A percentile compares a stretch with the other conserved stretches of the same genome.
Evolutionary conservation across 2,329 filamentous ascomycete species (phyloP).

Genomic region (Fusarium oligoseptatum): DNA sequence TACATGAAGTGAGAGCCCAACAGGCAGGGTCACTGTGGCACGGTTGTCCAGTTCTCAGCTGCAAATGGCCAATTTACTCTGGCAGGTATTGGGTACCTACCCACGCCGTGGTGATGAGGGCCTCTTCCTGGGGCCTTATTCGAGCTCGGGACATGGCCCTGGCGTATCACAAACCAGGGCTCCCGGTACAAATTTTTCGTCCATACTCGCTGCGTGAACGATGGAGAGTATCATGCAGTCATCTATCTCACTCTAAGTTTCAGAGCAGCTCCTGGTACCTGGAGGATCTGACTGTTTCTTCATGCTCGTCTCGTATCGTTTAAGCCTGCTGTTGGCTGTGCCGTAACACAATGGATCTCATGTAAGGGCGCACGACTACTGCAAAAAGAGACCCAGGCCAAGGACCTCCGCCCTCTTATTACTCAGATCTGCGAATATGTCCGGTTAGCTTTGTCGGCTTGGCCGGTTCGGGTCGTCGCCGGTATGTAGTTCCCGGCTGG

Average conservation of each 20-base stretch:
- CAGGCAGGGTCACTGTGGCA: constrained; percentile 4
- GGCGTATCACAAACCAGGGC: constrained; percentile 32
- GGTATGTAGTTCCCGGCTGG: constrained; percentile 20
- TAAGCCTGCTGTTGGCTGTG: constrained; percentile 5
- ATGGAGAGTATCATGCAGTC: neutral
- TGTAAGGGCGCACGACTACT: constrained; percentile 18
- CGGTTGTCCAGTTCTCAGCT: constrained; percentile 3
- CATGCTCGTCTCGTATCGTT: constrained; percentile 4
- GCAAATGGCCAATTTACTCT: constrained; percentile 6
- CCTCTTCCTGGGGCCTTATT: constrained; percentile 25
- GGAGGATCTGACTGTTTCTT: neutral
- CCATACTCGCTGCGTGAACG: neutral
- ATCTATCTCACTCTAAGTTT: neutral
- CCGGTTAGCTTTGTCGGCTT: constrained; percentile 29
- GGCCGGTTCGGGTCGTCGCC: constrained; percentile 30
- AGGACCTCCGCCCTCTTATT: constrained; percentile 18
- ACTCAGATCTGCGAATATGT: constrained; percentile 23
- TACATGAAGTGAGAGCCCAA: constrained; percentile 9
- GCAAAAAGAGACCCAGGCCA: constrained; percentile 16
- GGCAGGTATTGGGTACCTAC: constrained; percentile 26
- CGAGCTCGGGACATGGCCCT: constrained; percentile 9
- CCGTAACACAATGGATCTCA: constrained; percentile 1
- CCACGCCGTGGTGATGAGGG: constrained; percentile 19
- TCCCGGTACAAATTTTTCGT: constrained; percentile 17
- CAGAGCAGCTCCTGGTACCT: constrained; percentile 1